These are phyloP conservation scores for Rhizopogon vinicolor DNA, from an alignment of 768 basidiomycete species.

Conservation along the genomic window DNA sequence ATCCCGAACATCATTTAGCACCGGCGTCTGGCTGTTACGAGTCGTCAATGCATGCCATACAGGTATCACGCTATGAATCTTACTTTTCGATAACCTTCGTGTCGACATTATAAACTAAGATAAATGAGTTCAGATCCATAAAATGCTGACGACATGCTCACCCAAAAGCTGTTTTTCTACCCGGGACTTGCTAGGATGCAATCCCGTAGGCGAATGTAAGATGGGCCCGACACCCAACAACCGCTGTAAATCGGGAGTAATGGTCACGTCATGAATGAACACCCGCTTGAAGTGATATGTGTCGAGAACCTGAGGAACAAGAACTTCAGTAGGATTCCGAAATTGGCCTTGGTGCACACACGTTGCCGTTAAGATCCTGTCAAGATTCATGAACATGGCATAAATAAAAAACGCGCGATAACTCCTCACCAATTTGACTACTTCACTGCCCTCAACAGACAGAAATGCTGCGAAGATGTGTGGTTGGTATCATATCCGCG, in stretches of 20 bases:
- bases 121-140: neutral
- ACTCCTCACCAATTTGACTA: conserved; percentile 51
- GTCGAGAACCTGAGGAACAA: conserved; percentile 40
- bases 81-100: conserved; percentile 67
- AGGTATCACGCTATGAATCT: neutral
- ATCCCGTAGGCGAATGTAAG: conserved; percentile 53
- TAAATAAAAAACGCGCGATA: neutral
- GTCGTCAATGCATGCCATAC: conserved; percentile 8
- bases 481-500: neutral
- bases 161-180: conserved; percentile 73
- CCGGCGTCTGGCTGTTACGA: conserved; percentile 56
- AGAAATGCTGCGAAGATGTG: conserved; percentile 47
- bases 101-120: conserved; percentile 61
- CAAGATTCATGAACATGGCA: conserved; percentile 3
- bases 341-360: conserved; percentile 18
- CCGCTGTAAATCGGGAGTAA: conserved; percentile 61
- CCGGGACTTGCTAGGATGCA: conserved; percentile 66
- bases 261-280: conserved; percentile 65
- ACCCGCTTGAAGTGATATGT: conserved; percentile 56
- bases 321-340: neutral
- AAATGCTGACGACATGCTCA: conserved; percentile 23
- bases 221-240: conserved; percentile 68
- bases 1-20: conserved; percentile 68
- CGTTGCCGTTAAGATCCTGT: conserved; percentile 58
- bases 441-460: conserved; percentile 61